Base-by-base conservation (phyloP, 805 yeast genomes). In the Ogataea nonfermentans region DNA sequence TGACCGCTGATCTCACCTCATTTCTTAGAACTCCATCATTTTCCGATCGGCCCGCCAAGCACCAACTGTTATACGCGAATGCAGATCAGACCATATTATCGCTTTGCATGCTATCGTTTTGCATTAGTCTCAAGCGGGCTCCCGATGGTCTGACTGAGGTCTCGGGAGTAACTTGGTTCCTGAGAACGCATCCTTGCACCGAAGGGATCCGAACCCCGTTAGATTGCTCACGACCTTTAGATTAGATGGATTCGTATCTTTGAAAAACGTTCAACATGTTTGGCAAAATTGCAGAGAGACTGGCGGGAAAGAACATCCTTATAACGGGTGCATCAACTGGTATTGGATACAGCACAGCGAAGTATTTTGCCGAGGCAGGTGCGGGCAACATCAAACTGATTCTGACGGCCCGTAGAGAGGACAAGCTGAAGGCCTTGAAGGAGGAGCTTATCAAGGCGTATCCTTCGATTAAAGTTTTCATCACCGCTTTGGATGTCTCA, bases 311-410 rank as follows among this genome's bases (percentile, higher is more conserved):
- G 59, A 78, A 81, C 13, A 73, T 87, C 23, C 74, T 91, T 29
- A 83, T 91, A 55, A 87, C 98, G n/a, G 98, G 98, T 47, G 98
- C 98, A 6, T 86, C 96, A 17, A 80, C 96, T 11, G 98, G 98
- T 40, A 91, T 91, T 55, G 99, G 98, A 9, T 79, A 78, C 50
- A 93, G 95, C 38, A 89, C 96, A 9, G 98, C 97, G 11, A 63
- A 73, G 32, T 95, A 90, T 59, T 79, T 87, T 50, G 93, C 96
- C 29, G 79, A 70, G 31, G 78, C 78, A 12, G 69, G 75, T 28
- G 63, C 70, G 26, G 79, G 79, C 5, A 52, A 73, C 16, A 51
- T 75, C 56, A 74, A 72, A 53, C 57, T 75, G 45, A 65, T 74
- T 26, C 60, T 74, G 34, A 70, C 77, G 9, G 81, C 80, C 22